Evolutionary conservation across 192 early-diverging fungal genomes (phyloP), one percentile per base, ranked within the genome.

Genomic region (Coemansia sp.): DNA sequence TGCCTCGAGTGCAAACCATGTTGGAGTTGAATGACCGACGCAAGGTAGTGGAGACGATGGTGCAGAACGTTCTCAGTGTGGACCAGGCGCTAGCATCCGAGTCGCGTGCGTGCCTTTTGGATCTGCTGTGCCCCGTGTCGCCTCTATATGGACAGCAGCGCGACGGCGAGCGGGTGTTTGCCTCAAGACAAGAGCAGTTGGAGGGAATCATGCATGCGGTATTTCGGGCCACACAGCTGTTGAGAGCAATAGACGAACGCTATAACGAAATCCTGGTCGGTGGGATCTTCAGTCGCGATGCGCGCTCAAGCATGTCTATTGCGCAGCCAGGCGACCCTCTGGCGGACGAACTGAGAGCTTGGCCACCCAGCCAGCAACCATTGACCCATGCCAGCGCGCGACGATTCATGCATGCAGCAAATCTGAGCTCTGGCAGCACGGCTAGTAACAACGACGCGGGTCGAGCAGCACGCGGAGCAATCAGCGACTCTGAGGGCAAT

Each of bases 11-110:
- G 41, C 59, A 58, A 29, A 17, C 49, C 19, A 53, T 77, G 27
- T 78, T 68, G 27, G 77, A 84, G 7, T 84, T 85, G 23, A 66
- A 89, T 0, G 64, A 77, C 0, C 62, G 85, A 11, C 57, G 70
- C 15, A 81, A 79, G 35, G 46, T 95, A 1, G 78, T 95, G 0
- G 94, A 95, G 29, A 86, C 90, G 55, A 60, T 99, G 18, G 78
- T 85, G 14, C 75, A 86, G 22, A 97, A 90, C 48, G 81, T 87
- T 0, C 73, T 91, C 3, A 94, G 95, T 70, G 80, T 84, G n/a
- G 93, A 99, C 68, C 85, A 88, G 29, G 80, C 84, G 21, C 75
- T 99, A 3, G 84, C 88, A 4, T 78, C 74, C 0, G 81, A 85
- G 3, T 78, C 75, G 4, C 63, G 75, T 7, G 56, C 56, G 11